Base-by-base conservation (phyloP, 352 stramenopile species). In the Pythium monospermum region DNA sequence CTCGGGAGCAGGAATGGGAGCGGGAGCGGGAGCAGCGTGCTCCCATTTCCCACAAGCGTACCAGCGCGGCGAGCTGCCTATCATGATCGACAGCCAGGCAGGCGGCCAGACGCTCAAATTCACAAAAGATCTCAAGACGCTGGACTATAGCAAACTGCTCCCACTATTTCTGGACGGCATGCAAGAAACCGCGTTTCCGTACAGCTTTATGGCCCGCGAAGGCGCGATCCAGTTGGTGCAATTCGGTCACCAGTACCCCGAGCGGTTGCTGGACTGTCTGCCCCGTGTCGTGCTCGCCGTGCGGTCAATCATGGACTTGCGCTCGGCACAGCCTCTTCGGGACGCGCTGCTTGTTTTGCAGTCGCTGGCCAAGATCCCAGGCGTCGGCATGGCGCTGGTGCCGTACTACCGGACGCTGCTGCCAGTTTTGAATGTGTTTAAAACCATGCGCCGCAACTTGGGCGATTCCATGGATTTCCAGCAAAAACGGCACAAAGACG, bases 331-430 rank as follows among this genome's bases (percentile, higher is more conserved):
- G 40, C 64, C 68, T 43, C 56, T 93, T 22, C 75, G 71, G 18
- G 73, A 85, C 30, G 66, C 73, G 18, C 54, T 89, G 23, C 53
- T 67, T 7, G 44, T 87, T n/a, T 53, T 93, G 21, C 77, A 91
- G 52, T 57, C 69, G 23, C 65, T 93, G n/a, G 57, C 83, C 26
- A 49, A 49, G 13, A 66, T 77, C 1, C 57, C 69, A 18, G 70
- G 73, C 16, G 66, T 97, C 15, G 91, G 91, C 4, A 73, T 75
- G 22, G 68, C 88, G 19, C 66, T 98, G 13, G 87, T 98, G 30
- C 82, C 85, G 30, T 96, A 97, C 71, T 97, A 96, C 66, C 84
- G 90, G 16, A 84, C 96, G 50, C 59, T 98, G 16, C 69, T 98
- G 27, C 78, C 79, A 3, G 63, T 97, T 26, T 73, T 98, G 51